Evolutionary conservation across 1,284 basidiomycete genomes (phyloP).

Genomic region (Amylostereum areolatum): DNA sequence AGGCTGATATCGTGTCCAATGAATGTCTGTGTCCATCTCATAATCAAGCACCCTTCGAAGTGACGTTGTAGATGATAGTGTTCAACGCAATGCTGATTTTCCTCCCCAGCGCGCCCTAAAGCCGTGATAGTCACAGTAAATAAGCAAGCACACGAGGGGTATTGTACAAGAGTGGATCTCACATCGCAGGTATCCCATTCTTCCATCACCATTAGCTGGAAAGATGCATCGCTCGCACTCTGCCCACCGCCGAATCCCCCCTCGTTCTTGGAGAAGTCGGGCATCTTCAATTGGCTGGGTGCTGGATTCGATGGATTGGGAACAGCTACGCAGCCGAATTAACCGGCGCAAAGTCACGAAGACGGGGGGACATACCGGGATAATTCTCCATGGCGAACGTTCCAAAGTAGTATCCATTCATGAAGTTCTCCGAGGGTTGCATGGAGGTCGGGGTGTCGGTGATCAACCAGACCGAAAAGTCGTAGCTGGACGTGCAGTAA

Average conservation of each 20-base stretch:
- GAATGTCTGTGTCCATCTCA: no score
- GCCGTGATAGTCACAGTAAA: constrained; percentile 3
- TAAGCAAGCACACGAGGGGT: not conserved
- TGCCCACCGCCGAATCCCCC: constrained; percentile 36
- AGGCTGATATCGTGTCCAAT: no score
- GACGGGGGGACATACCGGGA: constrained; percentile 26
- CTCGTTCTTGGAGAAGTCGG: constrained; percentile 36
- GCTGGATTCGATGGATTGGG: constrained; percentile 35
- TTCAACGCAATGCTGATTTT: constrained; percentile 21
- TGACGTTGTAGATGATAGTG: constrained; percentile 25
- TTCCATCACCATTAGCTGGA: constrained; percentile 38
- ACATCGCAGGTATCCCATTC: constrained; percentile 37
- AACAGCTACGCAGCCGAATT: constrained; percentile 13
- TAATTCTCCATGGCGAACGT: constrained; percentile 35
- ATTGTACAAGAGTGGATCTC: constrained; percentile 6
- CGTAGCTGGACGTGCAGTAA: constrained; percentile 37
- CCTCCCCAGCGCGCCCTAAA: constrained; percentile 22
- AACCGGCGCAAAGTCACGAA: not conserved
- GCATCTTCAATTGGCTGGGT: constrained; percentile 39
- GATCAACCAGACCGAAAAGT: constrained; percentile 37
- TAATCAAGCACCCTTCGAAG: not conserved
- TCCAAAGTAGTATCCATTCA: constrained; percentile 36
- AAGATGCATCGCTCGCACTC: constrained; percentile 25
- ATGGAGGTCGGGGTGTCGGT: constrained; percentile 22
- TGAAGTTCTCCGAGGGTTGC: constrained; percentile 22